These are phyloP conservation scores for Naegleria fowleri DNA, from an alignment of 208 protist species.

Conservation along the genomic window DNA sequence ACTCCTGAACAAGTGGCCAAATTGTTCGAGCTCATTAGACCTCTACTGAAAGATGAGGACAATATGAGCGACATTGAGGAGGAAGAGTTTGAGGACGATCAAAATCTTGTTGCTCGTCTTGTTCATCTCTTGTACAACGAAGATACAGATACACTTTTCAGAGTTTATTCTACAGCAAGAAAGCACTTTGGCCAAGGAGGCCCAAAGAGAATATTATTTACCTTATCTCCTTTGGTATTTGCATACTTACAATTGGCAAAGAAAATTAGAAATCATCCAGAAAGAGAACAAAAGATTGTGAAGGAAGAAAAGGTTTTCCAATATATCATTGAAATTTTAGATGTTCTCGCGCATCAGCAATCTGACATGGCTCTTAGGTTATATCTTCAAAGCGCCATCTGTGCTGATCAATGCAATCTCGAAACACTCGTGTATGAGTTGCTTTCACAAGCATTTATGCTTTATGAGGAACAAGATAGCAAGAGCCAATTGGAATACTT, in stretches of 20 bases:
- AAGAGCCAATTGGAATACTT: conserved; percentile 71
- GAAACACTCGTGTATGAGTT: conserved; percentile 75
- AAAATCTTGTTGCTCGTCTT: conserved; percentile 74
- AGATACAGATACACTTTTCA: conserved; percentile 65
- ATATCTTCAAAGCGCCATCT: conserved; percentile 68
- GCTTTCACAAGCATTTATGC: conserved; percentile 69
- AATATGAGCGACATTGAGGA: conserved; percentile 51
- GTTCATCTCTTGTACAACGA: conserved; percentile 74
- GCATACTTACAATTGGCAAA: conserved; percentile 62
- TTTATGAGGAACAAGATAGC: conserved; percentile 88
- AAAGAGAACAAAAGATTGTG: conserved; percentile 1
- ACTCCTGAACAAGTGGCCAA: conserved; percentile 57
- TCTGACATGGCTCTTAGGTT: conserved; percentile 62
- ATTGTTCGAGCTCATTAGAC: conserved; percentile 70
- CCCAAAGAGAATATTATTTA: conserved; percentile 64
- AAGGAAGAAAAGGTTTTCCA: conserved; percentile 33
- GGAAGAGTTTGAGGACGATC: conserved; percentile 80
- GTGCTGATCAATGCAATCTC: conserved; percentile 66
- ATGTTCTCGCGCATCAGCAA: conserved; percentile 52
- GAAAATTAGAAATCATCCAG: neutral
- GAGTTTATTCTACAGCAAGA: conserved; percentile 75
- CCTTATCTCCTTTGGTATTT: conserved; percentile 72
- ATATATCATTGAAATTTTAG: conserved; percentile 40
- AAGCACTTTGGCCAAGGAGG: conserved; percentile 77
- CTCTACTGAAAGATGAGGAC: conserved; percentile 65